Conservation (phyloP, 345 rosid species). For the Cochlearia excelsa region DNA sequence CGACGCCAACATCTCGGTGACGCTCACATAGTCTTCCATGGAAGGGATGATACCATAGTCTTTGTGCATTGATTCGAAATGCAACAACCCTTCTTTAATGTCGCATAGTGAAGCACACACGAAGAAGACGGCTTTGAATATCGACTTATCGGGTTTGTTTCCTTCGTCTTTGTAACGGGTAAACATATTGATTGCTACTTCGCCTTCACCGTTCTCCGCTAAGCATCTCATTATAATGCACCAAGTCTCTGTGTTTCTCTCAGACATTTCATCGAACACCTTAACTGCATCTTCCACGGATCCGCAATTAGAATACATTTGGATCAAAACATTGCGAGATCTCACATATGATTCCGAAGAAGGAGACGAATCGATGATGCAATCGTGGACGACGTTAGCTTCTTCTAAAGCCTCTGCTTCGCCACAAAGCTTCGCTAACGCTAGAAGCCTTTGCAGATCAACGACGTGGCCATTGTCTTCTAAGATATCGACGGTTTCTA, state of each 20-base stretch:
- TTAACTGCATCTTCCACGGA: constrained; percentile 48
- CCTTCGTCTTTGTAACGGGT: constrained; percentile 59
- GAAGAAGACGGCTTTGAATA: constrained; percentile 59
- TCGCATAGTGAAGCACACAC: constrained; percentile 66
- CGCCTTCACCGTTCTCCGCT: constrained; percentile 61
- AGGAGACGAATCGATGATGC: constrained; percentile 34
- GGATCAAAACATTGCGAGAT: constrained; percentile 48
- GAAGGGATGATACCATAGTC: constrained; percentile 59
- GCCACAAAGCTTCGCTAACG: constrained; percentile 54
- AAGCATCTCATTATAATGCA: constrained; percentile 63
- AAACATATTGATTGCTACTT: constrained; percentile 69
- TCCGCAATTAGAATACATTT: constrained; percentile 63
- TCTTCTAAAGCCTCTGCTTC: constrained; percentile 54
- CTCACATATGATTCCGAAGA: constrained; percentile 35
- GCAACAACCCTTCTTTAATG: constrained; percentile 61
- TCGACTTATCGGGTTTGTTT: constrained; percentile 50
- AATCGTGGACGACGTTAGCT: constrained; percentile 54
- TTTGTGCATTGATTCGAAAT: constrained; percentile 65
- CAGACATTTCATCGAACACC: constrained; percentile 49
- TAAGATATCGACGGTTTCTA: constrained; percentile 43
- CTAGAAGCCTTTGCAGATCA: constrained; percentile 45
- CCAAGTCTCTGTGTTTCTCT: constrained; percentile 57
- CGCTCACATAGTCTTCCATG: constrained; percentile 54
- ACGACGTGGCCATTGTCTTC: constrained; percentile 41
- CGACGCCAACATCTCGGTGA: constrained; percentile 65